A percentile compares a stretch with the other conserved stretches of the same genome.
Evolutionary conservation across 176 grass and related monocot genomes (phyloP).

Genomic region (Triticum aestivum): DNA sequence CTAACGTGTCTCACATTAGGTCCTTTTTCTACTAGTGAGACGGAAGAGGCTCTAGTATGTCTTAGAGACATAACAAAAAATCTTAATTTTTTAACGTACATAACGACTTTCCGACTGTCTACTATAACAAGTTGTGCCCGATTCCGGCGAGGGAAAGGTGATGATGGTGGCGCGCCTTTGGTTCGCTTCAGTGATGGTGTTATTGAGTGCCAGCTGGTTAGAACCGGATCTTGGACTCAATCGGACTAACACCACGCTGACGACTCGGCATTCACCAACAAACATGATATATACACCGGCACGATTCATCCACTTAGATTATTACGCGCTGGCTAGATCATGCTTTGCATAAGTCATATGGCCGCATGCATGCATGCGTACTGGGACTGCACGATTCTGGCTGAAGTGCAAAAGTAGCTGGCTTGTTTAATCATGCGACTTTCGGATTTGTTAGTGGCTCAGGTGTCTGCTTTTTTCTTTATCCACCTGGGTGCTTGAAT

Average conservation of each 20-base stretch:
- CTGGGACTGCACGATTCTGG: constrained; percentile 1
- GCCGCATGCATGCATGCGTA: neutral
- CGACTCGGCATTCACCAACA: neutral
- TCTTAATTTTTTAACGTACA: no score
- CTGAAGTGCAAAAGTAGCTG: neutral
- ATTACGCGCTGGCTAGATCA: neutral
- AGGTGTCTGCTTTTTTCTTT: neutral
- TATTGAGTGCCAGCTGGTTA: neutral
- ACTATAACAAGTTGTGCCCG: no score
- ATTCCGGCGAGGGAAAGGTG: no score
- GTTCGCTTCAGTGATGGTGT: neutral
- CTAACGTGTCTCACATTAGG: no score
- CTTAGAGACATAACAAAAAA: no score
- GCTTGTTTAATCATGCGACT: constrained; percentile 29
- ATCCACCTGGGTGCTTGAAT: neutral
- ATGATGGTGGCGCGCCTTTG: no score
- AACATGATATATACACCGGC: neutral
- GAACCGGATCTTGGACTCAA: constrained; percentile 33
- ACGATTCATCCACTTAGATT: constrained; percentile 26
- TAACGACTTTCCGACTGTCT: no score
- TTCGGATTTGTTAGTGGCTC: constrained; percentile 29
- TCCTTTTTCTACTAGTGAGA: no score
- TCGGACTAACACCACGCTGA: neutral
- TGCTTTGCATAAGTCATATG: neutral
- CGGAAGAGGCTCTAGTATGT: no score